These are phyloP conservation scores for Nigrospora sphaerica DNA, from an alignment of 2,329 filamentous ascomycete species.

Conservation along the genomic window DNA sequence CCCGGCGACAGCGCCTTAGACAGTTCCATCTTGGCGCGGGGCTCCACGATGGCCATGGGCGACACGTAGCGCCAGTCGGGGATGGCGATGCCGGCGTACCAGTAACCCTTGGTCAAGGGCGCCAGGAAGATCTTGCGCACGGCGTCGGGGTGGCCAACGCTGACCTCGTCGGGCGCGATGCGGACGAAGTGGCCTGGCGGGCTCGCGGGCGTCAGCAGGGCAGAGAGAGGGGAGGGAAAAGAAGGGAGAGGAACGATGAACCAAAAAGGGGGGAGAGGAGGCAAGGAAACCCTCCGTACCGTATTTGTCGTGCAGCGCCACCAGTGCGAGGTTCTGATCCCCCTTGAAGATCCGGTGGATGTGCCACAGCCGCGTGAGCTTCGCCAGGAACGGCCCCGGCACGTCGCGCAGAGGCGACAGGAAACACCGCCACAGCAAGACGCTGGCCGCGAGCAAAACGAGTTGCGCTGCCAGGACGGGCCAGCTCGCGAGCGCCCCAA, in stretches of 20 bases:
- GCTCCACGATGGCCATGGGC: slow-evolving; percentile 27
- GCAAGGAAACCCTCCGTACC: slow-evolving; percentile 14
- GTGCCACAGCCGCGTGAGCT: slow-evolving; percentile 31
- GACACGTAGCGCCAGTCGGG: slow-evolving; percentile 31
- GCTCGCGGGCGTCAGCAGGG: not conserved
- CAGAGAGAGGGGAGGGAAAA: not conserved
- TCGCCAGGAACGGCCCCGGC: slow-evolving; percentile 32
- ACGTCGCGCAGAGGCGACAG: slow-evolving; percentile 15
- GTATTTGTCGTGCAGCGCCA: slow-evolving; percentile 28
- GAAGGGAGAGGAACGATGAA: not conserved
- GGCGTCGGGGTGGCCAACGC: slow-evolving; percentile 31
- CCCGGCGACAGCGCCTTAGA: slow-evolving; percentile 22
- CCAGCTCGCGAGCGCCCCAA: too few relatives aligned
- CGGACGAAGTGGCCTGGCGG: slow-evolving; percentile 29
- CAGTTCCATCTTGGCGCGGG: slow-evolving; percentile 22
- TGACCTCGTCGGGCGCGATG: slow-evolving; percentile 33
- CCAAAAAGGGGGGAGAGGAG: too few relatives aligned
- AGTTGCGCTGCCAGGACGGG: too few relatives aligned
- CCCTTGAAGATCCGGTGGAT: slow-evolving; percentile 28
- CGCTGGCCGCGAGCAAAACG: too few relatives aligned
- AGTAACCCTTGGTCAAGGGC: slow-evolving; percentile 22
- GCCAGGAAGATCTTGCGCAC: slow-evolving; percentile 27
- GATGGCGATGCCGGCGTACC: slow-evolving; percentile 27
- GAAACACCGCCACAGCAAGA: not conserved
- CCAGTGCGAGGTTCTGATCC: slow-evolving; percentile 26